A percentile compares a stretch with the other conserved stretches of the same genome.
These are phyloP conservation scores for Lenzites betulinus DNA, from an alignment of 768 basidiomycete genomes.

Conservation along the genomic window DNA sequence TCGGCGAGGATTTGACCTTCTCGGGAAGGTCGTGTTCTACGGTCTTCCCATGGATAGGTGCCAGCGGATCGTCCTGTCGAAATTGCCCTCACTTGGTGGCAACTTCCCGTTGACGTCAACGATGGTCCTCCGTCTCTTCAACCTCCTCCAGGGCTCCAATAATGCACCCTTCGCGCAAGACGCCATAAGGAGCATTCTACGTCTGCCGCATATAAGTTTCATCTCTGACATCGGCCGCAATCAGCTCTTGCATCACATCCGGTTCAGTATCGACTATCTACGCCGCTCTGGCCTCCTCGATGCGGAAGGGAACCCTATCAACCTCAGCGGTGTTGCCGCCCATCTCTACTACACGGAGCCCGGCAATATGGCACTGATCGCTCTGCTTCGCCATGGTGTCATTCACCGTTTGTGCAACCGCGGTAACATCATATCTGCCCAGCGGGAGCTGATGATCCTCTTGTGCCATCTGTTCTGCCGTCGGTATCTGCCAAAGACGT, in stretches of 20 bases:
- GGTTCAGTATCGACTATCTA: constrained; percentile 74
- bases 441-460: constrained; percentile 52
- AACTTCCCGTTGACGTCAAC: constrained; percentile 71
- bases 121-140: constrained; percentile 63
- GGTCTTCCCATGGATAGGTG: constrained; percentile 65
- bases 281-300: constrained; percentile 57
- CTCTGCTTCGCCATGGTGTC: constrained; percentile 57
- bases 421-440: constrained; percentile 40
- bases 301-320: constrained; percentile 54
- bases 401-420: constrained; percentile 59
- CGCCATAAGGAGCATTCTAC: constrained; percentile 53
- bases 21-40: constrained; percentile 75
- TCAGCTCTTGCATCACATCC: constrained; percentile 64
- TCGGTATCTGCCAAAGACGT: constrained; percentile 50
- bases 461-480: constrained; percentile 70
- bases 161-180: constrained; percentile 48
- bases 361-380: constrained; percentile 65
- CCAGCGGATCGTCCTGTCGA: constrained; percentile 64
- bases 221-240: constrained; percentile 53
- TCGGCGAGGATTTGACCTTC: constrained; percentile 67
- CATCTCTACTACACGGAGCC: constrained; percentile 71
- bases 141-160: constrained; percentile 62
- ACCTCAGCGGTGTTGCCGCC: constrained; percentile 54
- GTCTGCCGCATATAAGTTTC: constrained; percentile 61
- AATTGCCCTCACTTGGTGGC: constrained; percentile 59